A percentile compares a stretch with the other conserved stretches of the same genome.
Evolutionary conservation across 2,329 filamentous ascomycete genomes (phyloP).

Genomic region (Rugonectria rugulosa): DNA sequence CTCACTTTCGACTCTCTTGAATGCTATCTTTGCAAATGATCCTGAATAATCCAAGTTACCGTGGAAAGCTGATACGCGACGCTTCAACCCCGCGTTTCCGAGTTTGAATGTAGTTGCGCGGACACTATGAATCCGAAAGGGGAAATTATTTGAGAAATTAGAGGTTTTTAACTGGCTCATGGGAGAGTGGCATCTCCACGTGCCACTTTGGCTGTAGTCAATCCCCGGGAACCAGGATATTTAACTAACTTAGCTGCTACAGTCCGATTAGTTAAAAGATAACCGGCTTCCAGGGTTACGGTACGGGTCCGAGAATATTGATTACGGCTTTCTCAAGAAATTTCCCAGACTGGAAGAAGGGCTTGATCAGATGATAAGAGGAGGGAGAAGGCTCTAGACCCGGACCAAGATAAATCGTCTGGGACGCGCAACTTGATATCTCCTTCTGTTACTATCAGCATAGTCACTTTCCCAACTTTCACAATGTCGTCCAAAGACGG

Average conservation of each 20-base stretch:
- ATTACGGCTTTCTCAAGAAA: constrained; percentile 12
- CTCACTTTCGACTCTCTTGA: not conserved
- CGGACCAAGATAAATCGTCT: constrained; percentile 2
- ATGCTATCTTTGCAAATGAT: not conserved
- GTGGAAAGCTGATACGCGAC: not conserved
- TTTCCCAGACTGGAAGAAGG: constrained; percentile 3
- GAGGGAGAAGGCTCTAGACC: not conserved
- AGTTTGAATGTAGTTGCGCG: no score
- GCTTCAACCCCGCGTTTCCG: not conserved
- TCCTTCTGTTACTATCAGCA: not conserved
- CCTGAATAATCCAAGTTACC: not conserved
- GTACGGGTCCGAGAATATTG: not conserved
- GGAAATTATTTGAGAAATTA: constrained; percentile 14
- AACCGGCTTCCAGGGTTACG: not conserved
- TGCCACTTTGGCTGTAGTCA: not conserved
- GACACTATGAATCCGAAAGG: not conserved
- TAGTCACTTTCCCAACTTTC: not conserved
- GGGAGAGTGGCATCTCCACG: not conserved
- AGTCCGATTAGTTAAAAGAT: not conserved
- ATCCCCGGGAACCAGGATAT: not conserved
- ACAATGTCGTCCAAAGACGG: constrained; percentile 42
- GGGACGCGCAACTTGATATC: no score
- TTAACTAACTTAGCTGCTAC: not conserved
- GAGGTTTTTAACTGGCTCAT: not conserved
- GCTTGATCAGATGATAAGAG: not conserved